A percentile compares a stretch with the other conserved stretches of the same genome.
Conservation (phyloP, 164 flowering plant species). For the Chimonanthus praecox region DNA sequence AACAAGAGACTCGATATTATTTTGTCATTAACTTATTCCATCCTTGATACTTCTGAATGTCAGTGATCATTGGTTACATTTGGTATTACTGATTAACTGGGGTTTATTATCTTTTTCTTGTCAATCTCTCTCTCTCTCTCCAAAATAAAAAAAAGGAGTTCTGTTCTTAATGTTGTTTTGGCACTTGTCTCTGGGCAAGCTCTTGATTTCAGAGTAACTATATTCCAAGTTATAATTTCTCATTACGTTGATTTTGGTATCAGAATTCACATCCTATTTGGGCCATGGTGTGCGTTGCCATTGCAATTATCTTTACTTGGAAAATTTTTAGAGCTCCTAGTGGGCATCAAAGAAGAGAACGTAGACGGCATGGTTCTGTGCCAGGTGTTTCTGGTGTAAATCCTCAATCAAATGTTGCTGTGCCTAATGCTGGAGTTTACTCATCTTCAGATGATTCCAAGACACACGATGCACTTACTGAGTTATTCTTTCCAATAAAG, state of each 20-base stretch:
- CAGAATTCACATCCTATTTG: constrained; percentile 73
- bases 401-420: constrained; percentile 28
- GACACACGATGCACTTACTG: constrained; percentile 68
- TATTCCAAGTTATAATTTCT: background rate
- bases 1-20: no score
- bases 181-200: no score
- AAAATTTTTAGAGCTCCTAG: constrained; percentile 61
- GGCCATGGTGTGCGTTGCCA: constrained; percentile 69
- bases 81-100: background rate
- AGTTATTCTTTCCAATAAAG: constrained; percentile 75
- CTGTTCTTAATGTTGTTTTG: background rate
- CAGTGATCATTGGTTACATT: background rate
- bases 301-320: constrained; percentile 77
- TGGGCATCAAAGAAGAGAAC: constrained; percentile 54
- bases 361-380: constrained; percentile 44
- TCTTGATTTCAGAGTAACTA: background rate
- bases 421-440: constrained; percentile 27
- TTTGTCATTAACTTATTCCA: no score
- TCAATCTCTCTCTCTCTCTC: background rate
- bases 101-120: background rate
- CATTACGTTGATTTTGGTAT: constrained; percentile 1
- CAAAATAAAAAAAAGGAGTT: background rate
- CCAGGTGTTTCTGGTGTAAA: constrained; percentile 40
- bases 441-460: constrained; percentile 47
- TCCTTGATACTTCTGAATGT: background rate